Conservation (phyloP, 176 grass and related monocot genomes). For the Avena insularis region DNA sequence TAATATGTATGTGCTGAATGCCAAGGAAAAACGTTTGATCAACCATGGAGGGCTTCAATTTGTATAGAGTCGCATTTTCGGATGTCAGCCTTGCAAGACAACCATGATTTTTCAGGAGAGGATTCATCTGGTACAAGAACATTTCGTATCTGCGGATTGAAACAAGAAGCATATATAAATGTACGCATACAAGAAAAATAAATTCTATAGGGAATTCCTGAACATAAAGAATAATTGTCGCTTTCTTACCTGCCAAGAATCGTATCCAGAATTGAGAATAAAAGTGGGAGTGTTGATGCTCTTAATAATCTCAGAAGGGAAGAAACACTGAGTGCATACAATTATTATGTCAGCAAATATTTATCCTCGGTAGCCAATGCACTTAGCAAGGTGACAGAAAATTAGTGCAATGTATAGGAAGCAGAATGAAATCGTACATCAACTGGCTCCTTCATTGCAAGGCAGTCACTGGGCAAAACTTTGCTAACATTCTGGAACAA, state of each 20-base stretch:
- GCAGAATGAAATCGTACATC: conserved; percentile 24
- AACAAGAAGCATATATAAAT: background rate
- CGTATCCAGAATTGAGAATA: conserved; percentile 74
- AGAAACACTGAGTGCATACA: conserved; percentile 59
- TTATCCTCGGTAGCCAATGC: background rate
- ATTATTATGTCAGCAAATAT: conserved; percentile 3
- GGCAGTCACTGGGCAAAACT: conserved; percentile 54
- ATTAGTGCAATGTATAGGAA: background rate
- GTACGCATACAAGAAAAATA: background rate
- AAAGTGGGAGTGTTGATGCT: conserved; percentile 59
- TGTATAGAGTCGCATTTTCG: conserved; percentile 48
- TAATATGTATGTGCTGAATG: background rate
- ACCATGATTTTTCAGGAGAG: conserved; percentile 44
- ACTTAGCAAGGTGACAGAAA: conserved; percentile 1
- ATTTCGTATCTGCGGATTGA: conserved; percentile 19
- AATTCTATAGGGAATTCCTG: conserved; percentile 1
- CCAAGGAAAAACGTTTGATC: background rate
- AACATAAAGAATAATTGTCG: background rate
- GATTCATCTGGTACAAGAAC: conserved; percentile 44
- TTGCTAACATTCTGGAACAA: conserved; percentile 57
- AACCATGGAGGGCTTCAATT: conserved; percentile 64
- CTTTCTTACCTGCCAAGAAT: conserved; percentile 71
- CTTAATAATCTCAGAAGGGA: conserved; percentile 66
- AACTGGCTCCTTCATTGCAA: conserved; percentile 43
- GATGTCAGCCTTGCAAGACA: conserved; percentile 51